Percentiles rank a stretch among this genome's conserved stretches.
phyloP scores from a whole-genome alignment of 352 stramenopile species.

The Phytopythium mirpurense region DNA sequence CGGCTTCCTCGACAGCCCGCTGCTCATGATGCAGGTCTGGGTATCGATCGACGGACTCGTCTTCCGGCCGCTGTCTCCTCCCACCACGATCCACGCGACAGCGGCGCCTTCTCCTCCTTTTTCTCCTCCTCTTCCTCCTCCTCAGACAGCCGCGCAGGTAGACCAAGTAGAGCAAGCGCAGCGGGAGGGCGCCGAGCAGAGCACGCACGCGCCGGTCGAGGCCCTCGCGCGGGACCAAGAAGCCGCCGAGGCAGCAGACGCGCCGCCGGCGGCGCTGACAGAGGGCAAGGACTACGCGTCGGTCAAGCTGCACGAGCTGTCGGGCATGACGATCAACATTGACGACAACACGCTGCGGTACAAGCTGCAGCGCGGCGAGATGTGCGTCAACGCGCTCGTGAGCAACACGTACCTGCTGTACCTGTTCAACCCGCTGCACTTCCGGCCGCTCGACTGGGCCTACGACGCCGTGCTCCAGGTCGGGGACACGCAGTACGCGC shows the following conservation, averaged over 20 bases:
- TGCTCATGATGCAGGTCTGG: slow-evolving; percentile 87
- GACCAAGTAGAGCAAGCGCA: too few species aligned
- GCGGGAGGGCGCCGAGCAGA: background rate
- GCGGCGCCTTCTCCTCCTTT: background rate
- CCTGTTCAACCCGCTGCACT: slow-evolving; percentile 80
- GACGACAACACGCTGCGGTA: slow-evolving; percentile 85
- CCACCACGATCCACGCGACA: slow-evolving; percentile 39
- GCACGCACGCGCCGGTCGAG: too few species aligned
- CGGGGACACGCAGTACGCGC: slow-evolving; percentile 32
- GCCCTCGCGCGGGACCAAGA: background rate
- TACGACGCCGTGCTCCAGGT: slow-evolving; percentile 67
- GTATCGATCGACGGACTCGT: slow-evolving; percentile 76
- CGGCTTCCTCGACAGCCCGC: slow-evolving; percentile 50
- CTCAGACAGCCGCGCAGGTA: too few species aligned
- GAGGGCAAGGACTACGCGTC: slow-evolving; percentile 22
- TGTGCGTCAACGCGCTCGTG: slow-evolving; percentile 78
- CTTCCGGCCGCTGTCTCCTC: slow-evolving; percentile 68
- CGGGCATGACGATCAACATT: slow-evolving; percentile 81
- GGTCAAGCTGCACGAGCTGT: slow-evolving; percentile 76
- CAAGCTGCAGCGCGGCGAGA: slow-evolving; percentile 37
- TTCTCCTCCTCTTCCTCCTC: too few species aligned
- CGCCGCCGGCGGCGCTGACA: slow-evolving; percentile 2
- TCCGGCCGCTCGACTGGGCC: slow-evolving; percentile 78
- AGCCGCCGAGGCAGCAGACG: slow-evolving; percentile 6
- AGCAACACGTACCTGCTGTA: slow-evolving; percentile 88